Conservation (phyloP, 2,329 filamentous ascomycete species). For the Pseudogymnoascus sp. region DNA sequence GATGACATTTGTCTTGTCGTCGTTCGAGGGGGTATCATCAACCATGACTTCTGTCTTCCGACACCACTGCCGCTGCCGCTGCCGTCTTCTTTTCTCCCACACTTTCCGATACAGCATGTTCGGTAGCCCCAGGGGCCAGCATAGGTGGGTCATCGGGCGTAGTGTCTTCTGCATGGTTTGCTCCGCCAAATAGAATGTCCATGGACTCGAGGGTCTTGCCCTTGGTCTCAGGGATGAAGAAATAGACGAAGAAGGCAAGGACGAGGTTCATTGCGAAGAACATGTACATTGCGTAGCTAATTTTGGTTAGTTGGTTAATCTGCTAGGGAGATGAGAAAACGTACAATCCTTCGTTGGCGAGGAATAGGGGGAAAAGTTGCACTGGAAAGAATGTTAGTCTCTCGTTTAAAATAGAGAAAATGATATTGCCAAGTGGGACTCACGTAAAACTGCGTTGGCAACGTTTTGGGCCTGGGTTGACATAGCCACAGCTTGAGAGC, state of each 20-base stretch:
- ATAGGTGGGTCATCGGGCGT: neutral
- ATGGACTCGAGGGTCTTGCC: slow-evolving; percentile 18
- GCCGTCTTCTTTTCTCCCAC: neutral
- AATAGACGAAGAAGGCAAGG: slow-evolving; percentile 27
- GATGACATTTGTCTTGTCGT: neutral
- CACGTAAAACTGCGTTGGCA: neutral
- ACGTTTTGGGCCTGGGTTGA: neutral
- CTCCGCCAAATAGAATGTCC: slow-evolving; percentile 26
- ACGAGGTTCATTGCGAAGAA: slow-evolving; percentile 31
- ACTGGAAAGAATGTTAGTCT: neutral
- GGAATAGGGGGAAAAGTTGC: slow-evolving; percentile 23
- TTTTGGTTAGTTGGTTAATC: slow-evolving; percentile 21
- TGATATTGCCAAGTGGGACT: neutral
- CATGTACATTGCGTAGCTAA: slow-evolving; percentile 28
- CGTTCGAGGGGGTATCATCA: neutral
- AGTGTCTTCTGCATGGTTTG: neutral
- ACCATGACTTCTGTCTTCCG: neutral
- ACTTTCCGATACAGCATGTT: neutral
- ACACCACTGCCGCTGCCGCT: neutral
- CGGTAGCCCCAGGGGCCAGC: neutral
- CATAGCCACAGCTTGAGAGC: slow-evolving; percentile 21
- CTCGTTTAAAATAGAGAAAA: neutral
- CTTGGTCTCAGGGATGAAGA: slow-evolving; percentile 26
- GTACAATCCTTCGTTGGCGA: slow-evolving; percentile 33
- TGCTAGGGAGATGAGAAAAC: slow-evolving; percentile 29